Base-by-base conservation (phyloP, 306 rosid species). In the Malus asiatica region DNA sequence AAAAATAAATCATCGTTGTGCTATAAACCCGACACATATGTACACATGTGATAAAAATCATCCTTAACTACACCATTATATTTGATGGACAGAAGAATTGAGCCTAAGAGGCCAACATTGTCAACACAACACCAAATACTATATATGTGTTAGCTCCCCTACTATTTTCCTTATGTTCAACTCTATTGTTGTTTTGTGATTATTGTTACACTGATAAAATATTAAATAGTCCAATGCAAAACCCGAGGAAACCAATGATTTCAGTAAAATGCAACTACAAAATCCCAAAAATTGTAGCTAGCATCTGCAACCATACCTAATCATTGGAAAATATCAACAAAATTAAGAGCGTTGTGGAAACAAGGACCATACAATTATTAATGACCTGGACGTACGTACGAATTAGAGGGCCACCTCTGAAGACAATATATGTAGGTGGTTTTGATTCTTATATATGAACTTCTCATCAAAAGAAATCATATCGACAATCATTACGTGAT, bases 291-390 rank as follows among this genome's bases (percentile, higher is more conserved):
- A 15, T 48, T 48, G 55, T 16, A 48, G 55, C 55, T 48, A 48
- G 55, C 55, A 48, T 48, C 55, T 48, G 55, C 55, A 48, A 48
- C 8, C 8, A 48, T 15, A 48, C 55, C 46, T 44, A 78, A 85
- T 85, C 81, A 78, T 82, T 83, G 70, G 82, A 75, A 77, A 79
- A 82, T 80, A 83, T 86, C 71, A 74, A 57, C 57, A 55, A 29
- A 48, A 67, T 13, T 22, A 59, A 68, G 64, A 60, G 52, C 20
- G 72, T 38, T 66, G 64, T 71, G 62, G 76, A 82, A 82, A 60
- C 27, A 72, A 80, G 78, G 73, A 71, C 74, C 87, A 57, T 71
- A 68, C 33, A 48, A 45, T 72, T 67, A 53, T 78, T 20, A 66
- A 72, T 76, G 81, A 76, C 74, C 51, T 60, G 67, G 81, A 42